Evolutionary conservation across 2,329 filamentous ascomycete species (phyloP).

Genomic region (Metarhizium rileyi): DNA sequence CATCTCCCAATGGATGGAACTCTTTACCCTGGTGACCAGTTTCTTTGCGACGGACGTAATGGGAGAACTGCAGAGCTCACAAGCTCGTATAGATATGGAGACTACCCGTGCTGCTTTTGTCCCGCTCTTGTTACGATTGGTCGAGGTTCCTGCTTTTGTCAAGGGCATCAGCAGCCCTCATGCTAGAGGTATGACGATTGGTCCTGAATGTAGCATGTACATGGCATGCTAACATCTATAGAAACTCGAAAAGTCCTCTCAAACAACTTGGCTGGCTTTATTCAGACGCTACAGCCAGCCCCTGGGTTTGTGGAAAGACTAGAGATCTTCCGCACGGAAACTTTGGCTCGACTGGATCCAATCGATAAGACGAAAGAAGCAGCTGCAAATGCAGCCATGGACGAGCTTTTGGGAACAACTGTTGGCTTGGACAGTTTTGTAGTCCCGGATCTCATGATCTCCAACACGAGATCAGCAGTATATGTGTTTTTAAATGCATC

Average conservation of each 20-base stretch:
- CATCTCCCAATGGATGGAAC: slow-evolving; percentile 48
- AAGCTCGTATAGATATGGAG: slow-evolving; percentile 47
- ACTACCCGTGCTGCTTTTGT: slow-evolving; percentile 53
- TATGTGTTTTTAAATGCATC: slow-evolving; percentile 79
- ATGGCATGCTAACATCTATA: slow-evolving; percentile 13
- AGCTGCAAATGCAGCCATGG: slow-evolving; percentile 37
- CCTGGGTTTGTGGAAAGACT: slow-evolving; percentile 44
- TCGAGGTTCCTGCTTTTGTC: slow-evolving; percentile 49
- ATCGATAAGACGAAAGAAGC: slow-evolving; percentile 41
- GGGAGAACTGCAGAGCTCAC: slow-evolving; percentile 32
- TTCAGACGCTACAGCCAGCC: slow-evolving; percentile 46
- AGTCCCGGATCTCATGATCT: slow-evolving; percentile 54
- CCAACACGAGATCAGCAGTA: slow-evolving; percentile 70
- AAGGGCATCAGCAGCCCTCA: slow-evolving; percentile 41
- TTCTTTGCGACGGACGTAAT: slow-evolving; percentile 40
- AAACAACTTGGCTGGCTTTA: slow-evolving; percentile 41
- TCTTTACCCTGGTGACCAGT: slow-evolving; percentile 43
- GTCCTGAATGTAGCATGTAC: neutral
- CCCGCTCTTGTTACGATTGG: slow-evolving; percentile 50
- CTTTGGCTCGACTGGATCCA: slow-evolving; percentile 45
- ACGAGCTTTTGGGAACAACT: slow-evolving; percentile 47
- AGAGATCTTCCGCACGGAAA: slow-evolving; percentile 48
- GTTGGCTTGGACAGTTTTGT: slow-evolving; percentile 46
- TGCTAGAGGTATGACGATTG: slow-evolving; percentile 37
- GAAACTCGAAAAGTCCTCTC: slow-evolving; percentile 39